Evolutionary conservation across 2,329 filamentous ascomycete species (phyloP).

Genomic region (Fusarium bulbicola): DNA sequence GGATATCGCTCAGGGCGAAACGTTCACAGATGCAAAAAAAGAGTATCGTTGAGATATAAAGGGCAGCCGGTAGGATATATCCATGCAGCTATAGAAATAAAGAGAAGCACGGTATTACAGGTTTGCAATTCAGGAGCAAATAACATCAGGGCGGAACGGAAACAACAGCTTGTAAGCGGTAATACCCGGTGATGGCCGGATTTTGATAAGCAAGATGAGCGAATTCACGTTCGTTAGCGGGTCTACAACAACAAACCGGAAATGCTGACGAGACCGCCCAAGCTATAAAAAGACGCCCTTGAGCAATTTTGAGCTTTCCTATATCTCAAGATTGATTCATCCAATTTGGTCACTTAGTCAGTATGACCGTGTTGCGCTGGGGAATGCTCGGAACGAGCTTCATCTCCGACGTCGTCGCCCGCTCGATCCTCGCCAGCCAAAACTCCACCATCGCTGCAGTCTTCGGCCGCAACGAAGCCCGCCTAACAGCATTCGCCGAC

Average conservation of each 20-base stretch:
- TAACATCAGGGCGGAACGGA: not conserved
- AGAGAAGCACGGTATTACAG: not conserved
- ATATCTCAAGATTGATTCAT: fast-evolving
- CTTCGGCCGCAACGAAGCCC: constrained; percentile 4
- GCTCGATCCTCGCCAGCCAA: constrained; percentile 3
- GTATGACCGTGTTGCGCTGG: not conserved
- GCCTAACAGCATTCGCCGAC: not conserved
- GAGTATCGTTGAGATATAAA: not conserved
- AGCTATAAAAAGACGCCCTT: not conserved
- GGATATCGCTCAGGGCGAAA: not conserved
- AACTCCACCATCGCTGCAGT: constrained; percentile 8
- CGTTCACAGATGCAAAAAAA: not conserved
- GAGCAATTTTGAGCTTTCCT: fast-evolving
- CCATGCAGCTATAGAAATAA: fast-evolving
- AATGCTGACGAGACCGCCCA: not conserved
- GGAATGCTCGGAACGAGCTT: constrained; percentile 21
- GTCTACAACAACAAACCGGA: not conserved
- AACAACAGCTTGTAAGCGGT: not conserved
- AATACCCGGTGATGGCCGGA: not conserved
- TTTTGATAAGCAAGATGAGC: not conserved
- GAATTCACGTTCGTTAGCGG: not conserved
- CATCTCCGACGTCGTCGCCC: constrained; percentile 15
- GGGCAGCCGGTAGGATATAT: fast-evolving
- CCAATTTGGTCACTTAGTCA: fast-evolving
- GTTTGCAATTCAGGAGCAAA: not conserved